Conservation (phyloP, 805 yeast genomes). For the Hanseniaspora hatyaiensis region DNA sequence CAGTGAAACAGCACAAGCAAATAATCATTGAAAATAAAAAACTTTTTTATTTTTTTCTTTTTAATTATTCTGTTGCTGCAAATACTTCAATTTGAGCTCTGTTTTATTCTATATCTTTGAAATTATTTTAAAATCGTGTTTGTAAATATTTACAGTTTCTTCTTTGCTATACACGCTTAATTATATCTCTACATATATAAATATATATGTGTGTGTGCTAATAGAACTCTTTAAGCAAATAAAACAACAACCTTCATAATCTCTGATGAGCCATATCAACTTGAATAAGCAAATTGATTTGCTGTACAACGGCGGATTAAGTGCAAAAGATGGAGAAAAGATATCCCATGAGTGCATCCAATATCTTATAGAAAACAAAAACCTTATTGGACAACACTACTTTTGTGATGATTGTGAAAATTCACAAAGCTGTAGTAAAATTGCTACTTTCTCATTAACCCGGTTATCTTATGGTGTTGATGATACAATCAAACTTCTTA, state of each 20-base stretch:
- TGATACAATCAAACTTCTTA: conserved; percentile 27
- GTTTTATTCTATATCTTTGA: too few species aligned
- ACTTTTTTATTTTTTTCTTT: too few species aligned
- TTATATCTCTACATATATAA: too few species aligned
- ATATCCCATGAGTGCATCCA: conserved; percentile 34
- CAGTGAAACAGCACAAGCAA: too few species aligned
- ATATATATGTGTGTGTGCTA: background rate
- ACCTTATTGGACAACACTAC: conserved; percentile 31
- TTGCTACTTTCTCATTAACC: conserved; percentile 44
- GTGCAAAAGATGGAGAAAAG: conserved; percentile 23
- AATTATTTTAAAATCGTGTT: too few species aligned
- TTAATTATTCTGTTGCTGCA: too few species aligned
- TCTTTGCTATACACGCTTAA: too few species aligned
- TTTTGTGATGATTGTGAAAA: conserved; percentile 41
- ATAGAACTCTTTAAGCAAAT: background rate
- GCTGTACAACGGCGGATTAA: conserved; percentile 3
- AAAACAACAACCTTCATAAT: too few species aligned
- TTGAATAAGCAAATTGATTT: background rate
- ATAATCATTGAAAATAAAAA: too few species aligned
- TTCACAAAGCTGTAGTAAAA: conserved; percentile 28
- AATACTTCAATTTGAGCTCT: too few species aligned
- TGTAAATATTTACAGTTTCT: too few species aligned
- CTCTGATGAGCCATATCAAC: background rate
- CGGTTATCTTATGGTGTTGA: conserved; percentile 48
- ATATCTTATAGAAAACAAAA: conserved; percentile 25